phyloP scores from a whole-genome alignment of 192 early-diverging fungal genomes.

The Backusella mclennaniae region DNA sequence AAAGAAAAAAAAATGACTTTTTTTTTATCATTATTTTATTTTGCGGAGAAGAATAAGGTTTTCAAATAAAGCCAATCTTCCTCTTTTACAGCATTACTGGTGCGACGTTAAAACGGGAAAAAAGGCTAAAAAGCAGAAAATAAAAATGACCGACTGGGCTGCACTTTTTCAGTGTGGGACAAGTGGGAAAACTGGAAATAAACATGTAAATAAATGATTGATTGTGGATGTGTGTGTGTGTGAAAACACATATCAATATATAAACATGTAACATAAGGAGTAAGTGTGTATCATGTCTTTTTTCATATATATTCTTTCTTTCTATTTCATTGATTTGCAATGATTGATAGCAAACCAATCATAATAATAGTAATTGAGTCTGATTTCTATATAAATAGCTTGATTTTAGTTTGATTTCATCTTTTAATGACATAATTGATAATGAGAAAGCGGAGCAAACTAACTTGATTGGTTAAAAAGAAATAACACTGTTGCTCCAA shows the following conservation, averaged over 20 bases:
- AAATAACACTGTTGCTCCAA: not conserved
- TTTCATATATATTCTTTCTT: not conserved
- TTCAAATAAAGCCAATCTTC: not conserved
- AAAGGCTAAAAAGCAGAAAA: not conserved
- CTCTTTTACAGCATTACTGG: not conserved
- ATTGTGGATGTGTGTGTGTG: not conserved
- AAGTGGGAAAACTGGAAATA: constrained; percentile 3
- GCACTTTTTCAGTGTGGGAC: not conserved
- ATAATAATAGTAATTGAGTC: not conserved
- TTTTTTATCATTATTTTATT: not conserved
- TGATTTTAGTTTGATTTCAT: not conserved
- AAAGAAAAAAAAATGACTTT: not conserved
- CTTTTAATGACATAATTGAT: not conserved
- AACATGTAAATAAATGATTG: not conserved
- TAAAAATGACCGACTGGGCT: constrained; percentile 4
- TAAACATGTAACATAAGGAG: not conserved
- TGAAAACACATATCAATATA: not conserved
- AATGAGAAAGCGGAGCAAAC: not conserved
- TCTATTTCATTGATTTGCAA: not conserved
- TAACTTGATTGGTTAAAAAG: not conserved
- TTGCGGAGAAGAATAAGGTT: not conserved
- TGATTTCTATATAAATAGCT: not conserved
- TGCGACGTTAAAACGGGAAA: not conserved
- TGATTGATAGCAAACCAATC: not conserved
- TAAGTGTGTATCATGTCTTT: not conserved